Evolutionary conservation across 768 basidiomycete species (phyloP).

Genomic region (Crassisporium funariophilum): DNA sequence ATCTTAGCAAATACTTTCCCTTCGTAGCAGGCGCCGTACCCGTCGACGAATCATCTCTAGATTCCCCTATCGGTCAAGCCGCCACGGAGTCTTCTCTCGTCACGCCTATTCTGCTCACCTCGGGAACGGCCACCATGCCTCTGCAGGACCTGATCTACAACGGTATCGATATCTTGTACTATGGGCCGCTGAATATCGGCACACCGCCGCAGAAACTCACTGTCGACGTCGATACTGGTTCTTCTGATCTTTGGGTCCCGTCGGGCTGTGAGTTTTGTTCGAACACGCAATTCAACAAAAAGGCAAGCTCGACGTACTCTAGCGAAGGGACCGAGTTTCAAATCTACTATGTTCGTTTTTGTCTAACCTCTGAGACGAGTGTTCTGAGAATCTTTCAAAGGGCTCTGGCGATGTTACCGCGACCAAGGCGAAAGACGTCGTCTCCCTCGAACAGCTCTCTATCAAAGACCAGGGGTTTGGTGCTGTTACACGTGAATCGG

Average conservation of each 20-base stretch:
- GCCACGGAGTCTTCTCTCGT: conserved; percentile 1
- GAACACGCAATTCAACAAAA: conserved; percentile 39
- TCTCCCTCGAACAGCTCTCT: conserved; percentile 46
- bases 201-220: conserved; percentile 53
- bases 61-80: neutral
- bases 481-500: conserved; percentile 45
- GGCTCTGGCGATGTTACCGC: conserved; percentile 58
- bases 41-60: neutral
- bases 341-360: conserved; percentile 45
- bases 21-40: neutral
- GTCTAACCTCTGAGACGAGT: too few relatives aligned
- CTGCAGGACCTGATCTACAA: conserved; percentile 26
- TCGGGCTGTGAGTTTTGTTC: conserved; percentile 40
- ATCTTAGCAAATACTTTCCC: conserved; percentile 2
- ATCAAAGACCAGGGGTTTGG: conserved; percentile 59
- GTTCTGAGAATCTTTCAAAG: too few relatives aligned
- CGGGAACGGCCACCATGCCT: conserved; percentile 21
- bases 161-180: conserved; percentile 30
- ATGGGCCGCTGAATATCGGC: conserved; percentile 47
- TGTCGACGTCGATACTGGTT: conserved; percentile 71
- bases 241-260: conserved; percentile 64
- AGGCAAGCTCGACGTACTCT: conserved; percentile 43
- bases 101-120: conserved; percentile 14
- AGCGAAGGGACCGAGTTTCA: conserved; percentile 33
- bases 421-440: conserved; percentile 49